Conservation (phyloP, 75 land plant species). For the Picea sitchensis region DNA sequence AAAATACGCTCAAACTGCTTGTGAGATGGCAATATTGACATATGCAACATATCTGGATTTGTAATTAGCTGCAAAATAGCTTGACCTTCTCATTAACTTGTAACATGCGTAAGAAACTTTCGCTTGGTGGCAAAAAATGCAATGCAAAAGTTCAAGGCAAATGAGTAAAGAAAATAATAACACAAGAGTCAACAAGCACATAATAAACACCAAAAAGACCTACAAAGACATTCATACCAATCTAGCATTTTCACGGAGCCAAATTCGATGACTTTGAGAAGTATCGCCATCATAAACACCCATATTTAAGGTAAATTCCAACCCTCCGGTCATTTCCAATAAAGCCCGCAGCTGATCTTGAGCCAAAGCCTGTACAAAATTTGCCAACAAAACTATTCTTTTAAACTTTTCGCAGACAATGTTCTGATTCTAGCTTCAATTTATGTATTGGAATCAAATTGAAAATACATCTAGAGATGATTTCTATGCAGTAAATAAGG, state of each 20-base stretch:
- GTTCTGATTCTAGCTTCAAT: background rate
- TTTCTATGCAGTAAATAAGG: background rate
- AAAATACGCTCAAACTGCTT: slow-evolving; percentile 72
- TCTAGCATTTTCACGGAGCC: slow-evolving; percentile 81
- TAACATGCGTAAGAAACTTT: background rate
- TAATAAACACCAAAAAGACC: background rate
- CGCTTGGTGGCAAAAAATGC: background rate
- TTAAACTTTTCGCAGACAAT: background rate
- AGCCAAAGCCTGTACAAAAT: slow-evolving; percentile 78
- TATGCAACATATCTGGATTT: slow-evolving; percentile 97
- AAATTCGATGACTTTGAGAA: slow-evolving; percentile 47
- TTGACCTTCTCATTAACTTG: background rate
- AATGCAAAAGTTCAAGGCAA: background rate
- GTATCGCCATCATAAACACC: slow-evolving; percentile 99
- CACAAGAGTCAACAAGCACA: background rate
- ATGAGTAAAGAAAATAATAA: background rate
- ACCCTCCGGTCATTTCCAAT: slow-evolving; percentile 36
- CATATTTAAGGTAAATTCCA: slow-evolving; percentile 29
- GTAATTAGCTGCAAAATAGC: slow-evolving; percentile 71
- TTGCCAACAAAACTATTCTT: background rate
- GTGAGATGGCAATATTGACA: slow-evolving; percentile 92
- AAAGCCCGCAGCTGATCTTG: slow-evolving; percentile 90
- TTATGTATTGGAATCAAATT: background rate
- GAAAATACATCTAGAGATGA: background rate
- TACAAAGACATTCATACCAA: slow-evolving; percentile 44